A percentile compares a stretch with the other conserved stretches of the same genome.
Evolutionary conservation across 805 yeast genomes (phyloP).

Genomic region (Tetrapisispora iriomotensis): DNA sequence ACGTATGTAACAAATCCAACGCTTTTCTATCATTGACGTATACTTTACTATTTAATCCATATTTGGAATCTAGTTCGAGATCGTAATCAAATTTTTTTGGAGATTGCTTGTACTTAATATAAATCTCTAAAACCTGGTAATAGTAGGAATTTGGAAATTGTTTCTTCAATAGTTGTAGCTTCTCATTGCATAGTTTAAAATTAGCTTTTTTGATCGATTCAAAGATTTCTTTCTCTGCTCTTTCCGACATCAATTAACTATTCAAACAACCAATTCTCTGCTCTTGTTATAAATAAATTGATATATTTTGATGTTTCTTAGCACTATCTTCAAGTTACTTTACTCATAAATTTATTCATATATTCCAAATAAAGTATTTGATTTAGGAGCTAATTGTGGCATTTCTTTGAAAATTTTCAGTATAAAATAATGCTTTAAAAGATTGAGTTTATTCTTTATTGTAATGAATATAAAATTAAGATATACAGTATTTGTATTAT

Average conservation of each 20-base stretch:
- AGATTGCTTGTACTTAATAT: slow-evolving; percentile 23
- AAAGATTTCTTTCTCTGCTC: slow-evolving; percentile 28
- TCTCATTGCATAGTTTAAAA: slow-evolving; percentile 41
- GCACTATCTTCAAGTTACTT: too few relatives aligned
- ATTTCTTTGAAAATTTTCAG: too few relatives aligned
- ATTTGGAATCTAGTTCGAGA: slow-evolving; percentile 19
- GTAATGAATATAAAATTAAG: background rate
- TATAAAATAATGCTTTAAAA: too few relatives aligned
- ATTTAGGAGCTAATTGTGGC: too few relatives aligned
- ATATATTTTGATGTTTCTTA: too few relatives aligned
- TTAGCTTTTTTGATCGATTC: slow-evolving; percentile 44
- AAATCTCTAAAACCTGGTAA: slow-evolving; percentile 31
- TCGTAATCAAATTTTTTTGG: slow-evolving; percentile 27
- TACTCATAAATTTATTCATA: too few relatives aligned
- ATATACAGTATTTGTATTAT: background rate
- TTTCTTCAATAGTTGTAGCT: slow-evolving; percentile 33
- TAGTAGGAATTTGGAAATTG: slow-evolving; percentile 50
- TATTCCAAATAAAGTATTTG: too few relatives aligned
- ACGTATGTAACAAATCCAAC: slow-evolving; percentile 37
- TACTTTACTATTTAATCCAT: slow-evolving; percentile 14
- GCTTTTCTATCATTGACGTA: slow-evolving; percentile 42
- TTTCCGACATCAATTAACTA: slow-evolving; percentile 21
- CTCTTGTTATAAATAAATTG: too few relatives aligned
- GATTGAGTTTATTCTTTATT: too few relatives aligned
- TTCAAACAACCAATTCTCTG: too few relatives aligned